Evolutionary conservation across 2,329 filamentous ascomycete genomes (phyloP).

Genomic region (Colletotrichum melonis): DNA sequence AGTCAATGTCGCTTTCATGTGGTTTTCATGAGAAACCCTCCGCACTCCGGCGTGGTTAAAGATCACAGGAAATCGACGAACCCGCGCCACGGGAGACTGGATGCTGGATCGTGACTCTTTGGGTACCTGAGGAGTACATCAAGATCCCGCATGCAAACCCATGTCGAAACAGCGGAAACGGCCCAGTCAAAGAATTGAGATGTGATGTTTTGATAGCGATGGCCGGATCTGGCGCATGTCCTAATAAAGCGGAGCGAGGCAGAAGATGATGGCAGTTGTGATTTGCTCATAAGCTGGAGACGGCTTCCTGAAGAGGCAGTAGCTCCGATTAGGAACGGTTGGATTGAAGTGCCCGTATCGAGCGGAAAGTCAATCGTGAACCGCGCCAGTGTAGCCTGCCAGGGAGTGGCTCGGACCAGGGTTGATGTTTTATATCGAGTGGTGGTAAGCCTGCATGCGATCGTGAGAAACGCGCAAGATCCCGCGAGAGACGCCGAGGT

Average conservation of each 20-base stretch:
- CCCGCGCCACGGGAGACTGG: neutral
- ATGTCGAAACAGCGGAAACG: slow-evolving; percentile 27
- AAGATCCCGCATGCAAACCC: slow-evolving; percentile 5
- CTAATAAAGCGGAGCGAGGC: slow-evolving; percentile 19
- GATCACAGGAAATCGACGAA: neutral
- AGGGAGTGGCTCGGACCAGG: slow-evolving; percentile 8
- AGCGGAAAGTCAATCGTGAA: slow-evolving; percentile 30
- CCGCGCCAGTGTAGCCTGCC: neutral
- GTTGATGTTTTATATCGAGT: slow-evolving; percentile 10
- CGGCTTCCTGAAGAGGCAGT: slow-evolving; percentile 17
- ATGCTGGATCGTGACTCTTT: neutral
- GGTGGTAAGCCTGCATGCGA: slow-evolving; percentile 31
- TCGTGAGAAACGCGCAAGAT: slow-evolving; percentile 28
- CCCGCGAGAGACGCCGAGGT: neutral
- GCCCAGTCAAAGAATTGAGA: slow-evolving; percentile 31
- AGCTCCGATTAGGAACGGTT: slow-evolving; percentile 10
- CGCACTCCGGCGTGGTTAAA: neutral
- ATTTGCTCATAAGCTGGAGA: slow-evolving; percentile 14
- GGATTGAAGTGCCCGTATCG: slow-evolving; percentile 8
- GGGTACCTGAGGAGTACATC: slow-evolving; percentile 11
- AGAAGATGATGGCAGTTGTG: neutral
- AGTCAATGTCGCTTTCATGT: neutral
- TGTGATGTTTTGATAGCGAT: slow-evolving; percentile 30
- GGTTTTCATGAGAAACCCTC: neutral
- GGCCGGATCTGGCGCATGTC: slow-evolving; percentile 27